A percentile compares a stretch with the other conserved stretches of the same genome.
These are phyloP conservation scores for Anthoceros angustus DNA, from an alignment of 225 moss, liverwort and hornwort species.

Conservation along the genomic window DNA sequence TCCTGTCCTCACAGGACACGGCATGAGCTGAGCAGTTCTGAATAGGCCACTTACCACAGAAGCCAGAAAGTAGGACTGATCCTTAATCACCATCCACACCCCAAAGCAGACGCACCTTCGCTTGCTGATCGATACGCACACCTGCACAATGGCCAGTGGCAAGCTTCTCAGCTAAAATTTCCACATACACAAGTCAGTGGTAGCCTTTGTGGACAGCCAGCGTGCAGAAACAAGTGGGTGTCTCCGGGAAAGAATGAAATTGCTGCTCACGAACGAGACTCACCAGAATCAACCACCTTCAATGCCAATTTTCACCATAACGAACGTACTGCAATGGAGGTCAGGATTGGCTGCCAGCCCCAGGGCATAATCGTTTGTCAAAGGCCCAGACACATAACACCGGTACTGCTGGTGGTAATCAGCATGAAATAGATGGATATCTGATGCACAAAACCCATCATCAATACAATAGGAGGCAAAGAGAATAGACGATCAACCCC, in stretches of 20 bases:
- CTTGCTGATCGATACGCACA: conserved; percentile 28
- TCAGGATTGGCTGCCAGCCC: too few relatives aligned
- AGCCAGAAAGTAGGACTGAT: conserved; percentile 92
- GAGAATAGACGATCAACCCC: too few relatives aligned
- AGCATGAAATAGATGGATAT: conserved; percentile 46
- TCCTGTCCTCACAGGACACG: neutral
- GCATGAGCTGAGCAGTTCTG: neutral
- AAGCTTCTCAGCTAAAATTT: conserved; percentile 60
- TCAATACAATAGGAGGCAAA: neutral
- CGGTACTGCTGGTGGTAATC: conserved; percentile 83
- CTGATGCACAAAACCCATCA: conserved; percentile 18
- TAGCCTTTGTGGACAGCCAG: too few relatives aligned
- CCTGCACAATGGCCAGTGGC: conserved; percentile 96
- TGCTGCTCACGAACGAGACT: too few relatives aligned
- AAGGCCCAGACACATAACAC: conserved; percentile 79
- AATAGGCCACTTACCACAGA: conserved; percentile 50
- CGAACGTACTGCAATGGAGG: too few relatives aligned
- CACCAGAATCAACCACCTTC: too few relatives aligned
- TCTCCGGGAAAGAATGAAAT: too few relatives aligned
- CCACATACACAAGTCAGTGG: too few relatives aligned
- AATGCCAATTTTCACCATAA: too few relatives aligned
- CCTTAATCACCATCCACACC: conserved; percentile 63
- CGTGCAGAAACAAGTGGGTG: too few relatives aligned
- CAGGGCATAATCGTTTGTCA: too few relatives aligned
- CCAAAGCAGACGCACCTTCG: conserved; percentile 56